Evolutionary conservation across 2,329 filamentous ascomycete genomes (phyloP), one percentile per base, ranked within the genome.

Genomic region (Aspergillus niger): DNA sequence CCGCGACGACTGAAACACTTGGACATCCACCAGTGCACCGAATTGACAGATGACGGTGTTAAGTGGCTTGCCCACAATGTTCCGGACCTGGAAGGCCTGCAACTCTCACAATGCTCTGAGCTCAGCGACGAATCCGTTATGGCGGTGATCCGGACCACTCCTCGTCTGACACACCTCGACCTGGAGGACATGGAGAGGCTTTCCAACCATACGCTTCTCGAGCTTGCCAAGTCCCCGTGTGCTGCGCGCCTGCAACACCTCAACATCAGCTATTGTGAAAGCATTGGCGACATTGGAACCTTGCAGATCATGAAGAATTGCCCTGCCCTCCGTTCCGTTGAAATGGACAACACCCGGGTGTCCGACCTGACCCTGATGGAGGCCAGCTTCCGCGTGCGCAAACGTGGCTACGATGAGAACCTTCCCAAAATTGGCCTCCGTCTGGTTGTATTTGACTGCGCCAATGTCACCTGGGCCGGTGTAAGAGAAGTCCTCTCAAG

Each of bases 311-410:
- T 98, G 67, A 91, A 92, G 70, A 85, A 83, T 30, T 96, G 92
- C 74, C 82, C 84, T 0, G 83, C 79, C 13, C 82, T 98, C 13
- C 82, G 82, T 51, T 91, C 83, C 30, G 79, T 96, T 13, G 91
- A 96, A 55, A 88, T 98, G 82, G 95, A 99, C 79, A 98, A 98
- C 74, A 98, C 94, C 0, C 88, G 91, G 50, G 87, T 97, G 64
- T 94, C 91, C 15, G 92, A 98, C 70, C 84, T 97, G 1, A 88
- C 91, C 4, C 86, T 98, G 8, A 86, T 89, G 59, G 94, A 97
- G 80, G 92, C 93, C 2, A 91, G 92, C 8, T 81, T 86, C n/a
- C 90, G 91, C 80, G 85, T 97, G 15, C 86, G 88, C 58, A 81
- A 82, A 55, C 89, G 92, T 44, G 85, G 81, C 30, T 82, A 82